phyloP scores from a whole-genome alignment of 192 early-diverging fungal species.

The Coemansia sp. region DNA sequence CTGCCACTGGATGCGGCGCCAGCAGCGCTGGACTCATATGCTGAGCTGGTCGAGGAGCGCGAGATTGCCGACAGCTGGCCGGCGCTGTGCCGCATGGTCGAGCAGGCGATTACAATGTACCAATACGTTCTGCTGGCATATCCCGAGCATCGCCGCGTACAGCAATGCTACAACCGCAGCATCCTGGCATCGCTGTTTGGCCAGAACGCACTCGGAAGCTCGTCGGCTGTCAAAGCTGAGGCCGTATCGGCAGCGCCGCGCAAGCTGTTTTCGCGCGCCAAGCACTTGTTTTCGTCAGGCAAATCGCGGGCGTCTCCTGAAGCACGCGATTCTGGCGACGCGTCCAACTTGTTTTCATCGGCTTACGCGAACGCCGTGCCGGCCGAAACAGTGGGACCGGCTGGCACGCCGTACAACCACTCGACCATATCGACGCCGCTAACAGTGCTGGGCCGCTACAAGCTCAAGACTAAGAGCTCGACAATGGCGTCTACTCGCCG shows the following conservation, averaged over 20 bases:
- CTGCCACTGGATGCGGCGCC: conserved; percentile 32
- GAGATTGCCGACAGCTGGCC: conserved; percentile 52
- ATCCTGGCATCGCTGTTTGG: conserved; percentile 54
- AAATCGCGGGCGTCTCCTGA: conserved; percentile 12
- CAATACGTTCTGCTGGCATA: conserved; percentile 51
- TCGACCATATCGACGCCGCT: conserved; percentile 49
- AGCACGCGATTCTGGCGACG: conserved; percentile 18
- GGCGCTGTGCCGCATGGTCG: conserved; percentile 46
- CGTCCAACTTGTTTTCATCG: conserved; percentile 34
- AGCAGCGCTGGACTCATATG: conserved; percentile 30
- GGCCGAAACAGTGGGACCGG: conserved; percentile 34
- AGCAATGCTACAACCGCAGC: conserved; percentile 57
- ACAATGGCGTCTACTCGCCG: conserved; percentile 41
- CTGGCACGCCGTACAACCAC: conserved; percentile 34
- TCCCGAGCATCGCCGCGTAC: conserved; percentile 51
- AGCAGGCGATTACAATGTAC: conserved; percentile 48
- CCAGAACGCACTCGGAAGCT: conserved; percentile 49
- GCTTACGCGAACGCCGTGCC: conserved; percentile 45
- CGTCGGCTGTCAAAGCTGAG: conserved; percentile 42
- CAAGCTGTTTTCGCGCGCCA: conserved; percentile 52
- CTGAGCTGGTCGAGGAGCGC: conserved; percentile 51
- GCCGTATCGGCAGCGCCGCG: conserved; percentile 46
- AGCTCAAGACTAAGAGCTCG: conserved; percentile 47
- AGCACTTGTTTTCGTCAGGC: conserved; percentile 48
- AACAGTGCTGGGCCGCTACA: conserved; percentile 51